These are phyloP conservation scores for Salvia miltiorrhiza DNA, from an alignment of 257 asterid genomes.

Conservation along the genomic window DNA sequence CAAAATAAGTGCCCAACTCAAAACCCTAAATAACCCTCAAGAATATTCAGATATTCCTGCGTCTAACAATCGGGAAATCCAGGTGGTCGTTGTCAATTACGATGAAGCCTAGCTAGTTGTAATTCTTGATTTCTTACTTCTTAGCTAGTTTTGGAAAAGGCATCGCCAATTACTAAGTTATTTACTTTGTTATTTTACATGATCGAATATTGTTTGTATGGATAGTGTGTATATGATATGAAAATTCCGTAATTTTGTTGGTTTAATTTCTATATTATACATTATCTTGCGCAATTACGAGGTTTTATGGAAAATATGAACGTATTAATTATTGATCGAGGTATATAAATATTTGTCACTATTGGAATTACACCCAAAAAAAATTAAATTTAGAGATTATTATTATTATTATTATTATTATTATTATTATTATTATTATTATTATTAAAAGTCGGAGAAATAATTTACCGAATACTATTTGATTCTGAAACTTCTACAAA, in stretches of 20 bases:
- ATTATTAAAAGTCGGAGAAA: too few species aligned
- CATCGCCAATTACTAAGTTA: background rate
- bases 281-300: background rate
- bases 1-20: background rate
- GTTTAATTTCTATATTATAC: background rate
- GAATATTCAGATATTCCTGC: background rate
- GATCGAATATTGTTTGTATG: background rate
- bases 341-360: too few species aligned
- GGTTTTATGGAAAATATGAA: too few species aligned
- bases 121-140: too few species aligned
- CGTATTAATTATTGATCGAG: too few species aligned
- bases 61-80: slow-evolving; percentile 9
- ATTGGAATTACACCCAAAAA: too few species aligned
- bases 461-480: too few species aligned
- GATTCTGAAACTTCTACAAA: too few species aligned
- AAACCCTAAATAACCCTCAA: background rate
- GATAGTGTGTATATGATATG: background rate
- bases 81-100: slow-evolving; percentile 18
- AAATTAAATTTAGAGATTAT: too few species aligned
- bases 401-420: too few species aligned
- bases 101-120: background rate
- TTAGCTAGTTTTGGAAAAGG: background rate
- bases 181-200: background rate
- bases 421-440: too few species aligned
- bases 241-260: background rate